These are phyloP conservation scores for Zychaea mexicana DNA, from an alignment of 371 early-diverging fungal species.

Conservation along the genomic window DNA sequence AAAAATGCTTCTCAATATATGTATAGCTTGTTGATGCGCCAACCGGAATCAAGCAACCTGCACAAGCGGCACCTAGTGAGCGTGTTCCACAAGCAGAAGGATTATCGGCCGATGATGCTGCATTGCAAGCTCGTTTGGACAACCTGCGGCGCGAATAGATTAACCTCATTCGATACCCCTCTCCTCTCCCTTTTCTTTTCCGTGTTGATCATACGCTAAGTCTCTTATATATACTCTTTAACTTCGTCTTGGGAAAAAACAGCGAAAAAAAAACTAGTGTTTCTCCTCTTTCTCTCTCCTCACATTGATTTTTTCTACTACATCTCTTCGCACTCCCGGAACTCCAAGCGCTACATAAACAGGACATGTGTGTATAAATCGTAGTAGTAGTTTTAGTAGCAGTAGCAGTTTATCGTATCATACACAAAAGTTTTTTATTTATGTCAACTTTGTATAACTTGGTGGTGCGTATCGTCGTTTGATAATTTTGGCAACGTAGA, in stretches of 20 bases:
- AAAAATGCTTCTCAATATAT: not conserved
- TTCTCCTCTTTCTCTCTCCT: no score
- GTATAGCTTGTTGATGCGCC: constrained; percentile 67
- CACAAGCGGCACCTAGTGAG: constrained; percentile 44
- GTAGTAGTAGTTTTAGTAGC: no score
- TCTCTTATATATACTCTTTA: no score
- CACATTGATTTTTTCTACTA: no score
- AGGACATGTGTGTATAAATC: no score
- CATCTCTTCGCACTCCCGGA: not conserved
- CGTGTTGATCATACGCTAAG: no score
- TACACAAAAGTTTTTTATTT: not conserved
- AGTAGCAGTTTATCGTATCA: no score
- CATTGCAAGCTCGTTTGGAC: constrained; percentile 89
- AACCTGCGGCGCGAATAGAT: constrained; percentile 83
- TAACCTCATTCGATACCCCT: constrained; percentile 1
- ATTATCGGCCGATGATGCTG: constrained; percentile 79
- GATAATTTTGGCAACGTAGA: constrained; percentile 76
- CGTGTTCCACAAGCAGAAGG: constrained; percentile 54
- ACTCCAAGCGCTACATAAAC: no score
- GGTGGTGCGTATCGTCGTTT: constrained; percentile 78
- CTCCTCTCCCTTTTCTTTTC: no score
- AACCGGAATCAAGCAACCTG: constrained; percentile 52
- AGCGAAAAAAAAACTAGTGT: no score
- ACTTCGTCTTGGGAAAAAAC: not conserved
- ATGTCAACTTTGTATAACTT: constrained; percentile 68